Evolutionary conservation across 345 rosid genomes (phyloP), one percentile per base, ranked within the genome.

Genomic region (Citrus reticulata): DNA sequence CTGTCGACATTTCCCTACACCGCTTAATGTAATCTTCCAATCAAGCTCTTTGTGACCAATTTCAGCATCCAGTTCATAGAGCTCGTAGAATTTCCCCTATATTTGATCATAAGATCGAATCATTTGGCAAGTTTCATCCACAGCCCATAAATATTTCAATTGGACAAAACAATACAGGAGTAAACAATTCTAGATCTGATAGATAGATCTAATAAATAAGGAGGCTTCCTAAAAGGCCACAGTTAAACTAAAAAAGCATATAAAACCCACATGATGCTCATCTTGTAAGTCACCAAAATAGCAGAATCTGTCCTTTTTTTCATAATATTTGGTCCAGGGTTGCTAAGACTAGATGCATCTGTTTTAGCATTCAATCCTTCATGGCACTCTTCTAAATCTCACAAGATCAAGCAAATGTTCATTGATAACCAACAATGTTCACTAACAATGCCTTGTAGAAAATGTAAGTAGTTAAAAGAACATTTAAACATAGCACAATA

Each of bases 1-100:
- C 95, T 95, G 99, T 77, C 98, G 91, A 88, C 99, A 95, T 89
- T 92, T 91, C 73, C 98, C 98, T 25, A 93, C 99, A 22, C 99
- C 98, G 29, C 98, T 93, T 67, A 86, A 65, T 72, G 99, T 95
- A 83, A 93, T 91, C 85, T 95, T 95, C 99, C 99, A 95, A 78
- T 90, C 98, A 78, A 95, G 91, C 84, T 92, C 99, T 78, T 87
- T 90, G 80, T 95, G 97, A 40, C 98, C 99, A 85, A 91, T 74
- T 85, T 93, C 99, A 84, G 99, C 99, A 89, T 95, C 99, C 49
- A 92, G 81, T 85, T 95, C 98, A 83, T 95, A 95, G 24, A 95
- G 97, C 89, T 95, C 99, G 78, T 93, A 95, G 75, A 93, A 93
- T 69, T 92, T 95, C 30, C 99, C 99, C 97, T 95, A 78, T 77